phyloP scores from a whole-genome alignment of 1,139 yeast genomes.

The Hyphopichia wangnamkhiaoensis region DNA sequence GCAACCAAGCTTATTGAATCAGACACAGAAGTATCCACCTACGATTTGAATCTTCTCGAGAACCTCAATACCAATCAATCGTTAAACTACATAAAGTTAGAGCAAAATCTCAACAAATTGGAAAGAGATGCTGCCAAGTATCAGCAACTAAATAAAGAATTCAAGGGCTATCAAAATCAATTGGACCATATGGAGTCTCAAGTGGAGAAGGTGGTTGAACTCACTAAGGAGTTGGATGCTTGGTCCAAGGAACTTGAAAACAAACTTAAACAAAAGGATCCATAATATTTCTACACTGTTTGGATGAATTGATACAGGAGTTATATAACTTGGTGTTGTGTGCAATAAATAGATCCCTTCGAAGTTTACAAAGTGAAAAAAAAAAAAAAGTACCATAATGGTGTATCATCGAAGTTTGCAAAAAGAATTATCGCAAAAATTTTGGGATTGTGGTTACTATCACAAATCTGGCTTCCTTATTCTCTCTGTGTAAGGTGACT shows the following conservation, averaged over 20 bases:
- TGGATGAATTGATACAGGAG: neutral
- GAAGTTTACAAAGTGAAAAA: too few species aligned
- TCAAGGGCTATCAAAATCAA: conserved; percentile 25
- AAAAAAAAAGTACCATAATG: too few species aligned
- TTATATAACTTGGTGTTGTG: neutral
- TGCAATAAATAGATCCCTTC: too few species aligned
- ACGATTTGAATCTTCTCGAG: conserved; percentile 54
- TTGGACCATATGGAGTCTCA: conserved; percentile 47
- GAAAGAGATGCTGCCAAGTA: conserved; percentile 34
- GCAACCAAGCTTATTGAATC: conserved; percentile 42
- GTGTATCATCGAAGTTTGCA: too few species aligned
- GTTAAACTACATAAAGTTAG: conserved; percentile 55
- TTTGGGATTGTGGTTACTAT: too few species aligned
- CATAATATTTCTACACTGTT: neutral
- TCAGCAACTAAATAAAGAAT: conserved; percentile 28
- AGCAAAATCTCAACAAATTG: conserved; percentile 43
- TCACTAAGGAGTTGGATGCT: conserved; percentile 57
- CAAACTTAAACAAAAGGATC: neutral
- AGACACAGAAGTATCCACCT: conserved; percentile 55
- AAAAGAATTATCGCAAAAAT: too few species aligned
- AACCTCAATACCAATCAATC: conserved; percentile 61
- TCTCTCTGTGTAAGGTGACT: too few species aligned
- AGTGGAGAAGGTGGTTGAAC: conserved; percentile 43
- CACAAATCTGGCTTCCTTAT: too few species aligned
- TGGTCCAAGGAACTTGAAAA: conserved; percentile 57